Evolutionary conservation across 345 rosid species (phyloP), one percentile per base, ranked within the genome.

Genomic region (Cardiospermum halicacabum): DNA sequence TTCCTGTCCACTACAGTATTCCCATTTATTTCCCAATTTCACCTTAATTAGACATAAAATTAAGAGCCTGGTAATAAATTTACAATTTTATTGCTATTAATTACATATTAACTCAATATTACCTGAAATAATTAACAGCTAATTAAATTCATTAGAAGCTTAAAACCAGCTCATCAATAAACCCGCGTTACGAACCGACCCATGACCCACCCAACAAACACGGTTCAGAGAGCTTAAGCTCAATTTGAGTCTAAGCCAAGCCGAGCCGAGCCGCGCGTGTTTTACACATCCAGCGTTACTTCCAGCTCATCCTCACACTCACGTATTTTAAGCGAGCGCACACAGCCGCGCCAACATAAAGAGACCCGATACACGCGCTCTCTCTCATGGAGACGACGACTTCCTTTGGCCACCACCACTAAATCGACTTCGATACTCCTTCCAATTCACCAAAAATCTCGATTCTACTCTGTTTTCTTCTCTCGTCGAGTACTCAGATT

Each of bases 291-390:
- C 4, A 26, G 13, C 21, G 11, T 25, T 11, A 26, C 2, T 26
- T 15, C 8, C 18, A 11, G 1, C 56, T 15, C 45, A 16, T 0
- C 60, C 13, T 11, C 21, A 27, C 19, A 18, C 54, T 1, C 39
- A 34, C 39, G 10, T 3, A 45, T 9, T 31, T 50, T 45, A 19
- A 62, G 56, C 67, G 50, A 30, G 19, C 48, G 34, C n/a, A n/a
- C n/a, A n/a, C 32, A 64, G 67, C 58, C 58, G 67, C 58, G 58
- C 67, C 58, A 24, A 40, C n/a, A 18, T n/a, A 27, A 4, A n/a
- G 34, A 42, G 9, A n/a, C n/a, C n/a, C 30, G 36, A 16, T 16
- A 2, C 27, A 18, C 37, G 3, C 50, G 4, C 28, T 5, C 22
- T 16, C 7, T 40, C 21, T 24, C 31, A 21, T 34, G 58, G 58